Base-by-base conservation (phyloP, 768 basidiomycete genomes). In the Podaxis sp. region DNA sequence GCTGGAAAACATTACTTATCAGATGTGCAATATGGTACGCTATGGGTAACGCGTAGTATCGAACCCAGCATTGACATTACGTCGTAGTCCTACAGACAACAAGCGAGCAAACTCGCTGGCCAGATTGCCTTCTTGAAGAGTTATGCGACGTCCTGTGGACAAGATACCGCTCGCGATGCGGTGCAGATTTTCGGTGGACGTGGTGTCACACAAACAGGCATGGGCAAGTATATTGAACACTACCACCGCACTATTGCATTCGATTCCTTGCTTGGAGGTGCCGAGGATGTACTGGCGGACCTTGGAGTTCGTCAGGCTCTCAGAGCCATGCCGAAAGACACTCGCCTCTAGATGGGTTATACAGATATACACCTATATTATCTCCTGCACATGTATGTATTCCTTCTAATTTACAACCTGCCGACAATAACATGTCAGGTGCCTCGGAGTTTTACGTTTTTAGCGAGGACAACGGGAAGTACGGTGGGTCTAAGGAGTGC, bases 1-100 rank as follows among this genome's bases (percentile, higher is more conserved):
- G 91, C 74, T 94, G n/a, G 93, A 95, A 75, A 89, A 87, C 65
- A 79, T 95, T 62, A 93, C 92, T 0, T 88, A 88, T 72, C 92
- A 94, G 72, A 93, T 93, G 91, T 85, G 82, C 72, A 87, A 91
- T 64, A 93, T 93, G 92, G 81, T 82, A 47, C 32, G 74, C 63
- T 51, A 18, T 50, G 28, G 21, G 21, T 13, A 25, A 7, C 13
- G 9, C 18, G 3, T 36, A 44, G 2, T 25, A 53, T 7, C 13
- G 21, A 13, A 32, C 4, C 58, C 47, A 25, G 21, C 54, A 21
- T 52, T 18, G 44, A 28, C 64, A 23, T 62, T 52, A 16, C 23
- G n/a, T 4, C 25, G 11, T 61, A 76, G 74, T 84, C 82, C 3
- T 92, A 91, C 71, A 85, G 85, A 68, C 85, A 91, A 67, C 90